These are phyloP conservation scores for Pezicula neosporulosa DNA, from an alignment of 2,329 filamentous ascomycete genomes.

Conservation along the genomic window DNA sequence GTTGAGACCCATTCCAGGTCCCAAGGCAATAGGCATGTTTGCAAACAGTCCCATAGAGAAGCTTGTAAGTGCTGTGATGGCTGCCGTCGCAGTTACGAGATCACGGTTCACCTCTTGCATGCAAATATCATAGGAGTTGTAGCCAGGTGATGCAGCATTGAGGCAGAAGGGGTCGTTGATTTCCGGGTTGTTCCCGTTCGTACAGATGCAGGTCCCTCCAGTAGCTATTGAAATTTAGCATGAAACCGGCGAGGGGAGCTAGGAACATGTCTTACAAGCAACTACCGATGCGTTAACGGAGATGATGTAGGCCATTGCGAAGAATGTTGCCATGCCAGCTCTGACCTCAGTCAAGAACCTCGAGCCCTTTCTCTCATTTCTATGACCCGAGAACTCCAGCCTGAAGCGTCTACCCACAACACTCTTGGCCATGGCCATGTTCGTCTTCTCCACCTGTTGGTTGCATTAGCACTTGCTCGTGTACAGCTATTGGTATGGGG, in stretches of 20 bases:
- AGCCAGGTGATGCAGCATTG: conserved; percentile 30
- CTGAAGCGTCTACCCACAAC: conserved; percentile 71
- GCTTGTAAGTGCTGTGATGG: conserved; percentile 74
- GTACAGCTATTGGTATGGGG: background rate
- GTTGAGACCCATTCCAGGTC: conserved; percentile 78
- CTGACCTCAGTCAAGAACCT: conserved; percentile 81
- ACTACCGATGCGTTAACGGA: conserved; percentile 51
- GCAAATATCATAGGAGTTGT: conserved; percentile 57
- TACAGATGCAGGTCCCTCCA: conserved; percentile 74
- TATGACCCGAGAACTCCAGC: conserved; percentile 79
- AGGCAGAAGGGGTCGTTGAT: background rate
- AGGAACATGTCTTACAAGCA: background rate
- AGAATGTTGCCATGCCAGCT: conserved; percentile 69
- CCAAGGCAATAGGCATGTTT: conserved; percentile 69
- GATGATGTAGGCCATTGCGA: conserved; percentile 67
- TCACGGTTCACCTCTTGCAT: conserved; percentile 54
- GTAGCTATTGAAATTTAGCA: conserved; percentile 41
- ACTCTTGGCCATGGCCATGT: conserved; percentile 54
- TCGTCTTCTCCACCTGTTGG: conserved; percentile 25
- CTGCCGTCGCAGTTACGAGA: conserved; percentile 79
- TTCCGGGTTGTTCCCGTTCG: conserved; percentile 16
- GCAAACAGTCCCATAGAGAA: conserved; percentile 82
- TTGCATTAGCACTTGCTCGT: conserved; percentile 2
- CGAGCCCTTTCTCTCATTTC: conserved; percentile 49
- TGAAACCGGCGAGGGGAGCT: too few species aligned